A percentile compares a stretch with the other conserved stretches of the same genome.
Conservation (phyloP, 805 yeast genomes). For the Starmerella tilneyi region DNA sequence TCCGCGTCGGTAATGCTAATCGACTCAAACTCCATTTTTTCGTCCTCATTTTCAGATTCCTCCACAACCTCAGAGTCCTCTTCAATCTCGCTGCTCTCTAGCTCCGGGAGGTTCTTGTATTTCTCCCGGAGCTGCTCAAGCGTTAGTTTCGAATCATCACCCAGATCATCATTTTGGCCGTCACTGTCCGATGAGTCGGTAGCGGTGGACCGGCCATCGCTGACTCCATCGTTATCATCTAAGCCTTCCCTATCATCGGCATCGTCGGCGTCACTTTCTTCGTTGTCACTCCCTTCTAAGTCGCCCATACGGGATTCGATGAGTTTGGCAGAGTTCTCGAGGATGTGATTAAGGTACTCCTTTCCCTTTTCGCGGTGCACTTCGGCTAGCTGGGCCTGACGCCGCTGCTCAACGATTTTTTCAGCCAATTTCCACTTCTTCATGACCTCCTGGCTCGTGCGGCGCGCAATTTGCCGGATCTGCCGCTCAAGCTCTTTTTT, state of each 20-base stretch:
- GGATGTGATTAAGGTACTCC: slow-evolving; percentile 73
- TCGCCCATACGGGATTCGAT: slow-evolving; percentile 67
- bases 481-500: slow-evolving; percentile 65
- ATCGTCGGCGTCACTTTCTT: slow-evolving; percentile 31
- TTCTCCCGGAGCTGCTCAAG: slow-evolving; percentile 49
- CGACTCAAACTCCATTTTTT: no score
- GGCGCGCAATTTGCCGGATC: slow-evolving; percentile 59
- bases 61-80: slow-evolving; percentile 28
- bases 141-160: slow-evolving; percentile 42
- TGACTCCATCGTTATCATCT: slow-evolving; percentile 32
- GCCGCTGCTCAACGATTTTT: slow-evolving; percentile 60
- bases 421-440: slow-evolving; percentile 86
- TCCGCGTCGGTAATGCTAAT: background rate
- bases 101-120: slow-evolving; percentile 37
- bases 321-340: slow-evolving; percentile 83
- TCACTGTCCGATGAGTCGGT: slow-evolving; percentile 22
- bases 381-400: slow-evolving; percentile 55
- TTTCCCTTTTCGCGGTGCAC: slow-evolving; percentile 71
- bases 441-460: slow-evolving; percentile 72
- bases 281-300: slow-evolving; percentile 26
- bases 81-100: slow-evolving; percentile 17
- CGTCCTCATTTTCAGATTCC: no score
- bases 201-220: slow-evolving; percentile 27
- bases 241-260: slow-evolving; percentile 28
- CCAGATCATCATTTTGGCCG: slow-evolving; percentile 19